A percentile compares a stretch with the other conserved stretches of the same genome.
These are phyloP conservation scores for Candida orba DNA, from an alignment of 805 yeast species.

Conservation along the genomic window DNA sequence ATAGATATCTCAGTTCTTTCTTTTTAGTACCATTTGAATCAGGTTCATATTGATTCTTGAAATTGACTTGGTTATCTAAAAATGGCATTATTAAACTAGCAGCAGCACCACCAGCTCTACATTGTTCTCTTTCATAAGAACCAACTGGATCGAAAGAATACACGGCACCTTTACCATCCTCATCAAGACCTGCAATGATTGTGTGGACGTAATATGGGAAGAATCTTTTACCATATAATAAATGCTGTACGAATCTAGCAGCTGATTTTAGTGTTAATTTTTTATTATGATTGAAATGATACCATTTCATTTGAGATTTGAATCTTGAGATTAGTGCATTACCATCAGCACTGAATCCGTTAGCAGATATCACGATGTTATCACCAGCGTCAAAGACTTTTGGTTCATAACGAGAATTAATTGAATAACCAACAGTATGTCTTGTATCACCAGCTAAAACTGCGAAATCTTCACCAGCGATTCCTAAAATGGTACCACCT, in stretches of 20 bases:
- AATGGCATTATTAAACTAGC: slow-evolving; percentile 95
- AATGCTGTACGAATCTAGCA: slow-evolving; percentile 86
- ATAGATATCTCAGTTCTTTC: slow-evolving; percentile 54
- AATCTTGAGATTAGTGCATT: slow-evolving; percentile 75
- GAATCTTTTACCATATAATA: slow-evolving; percentile 86
- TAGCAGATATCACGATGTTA: slow-evolving; percentile 79
- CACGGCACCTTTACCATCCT: slow-evolving; percentile 83
- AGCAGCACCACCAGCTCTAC: slow-evolving; percentile 98
- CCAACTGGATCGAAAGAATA: slow-evolving; percentile 98
- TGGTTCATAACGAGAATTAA: slow-evolving; percentile 88
- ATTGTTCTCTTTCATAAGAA: slow-evolving; percentile 93
- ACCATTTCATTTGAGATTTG: slow-evolving; percentile 68
- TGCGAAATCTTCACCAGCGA: slow-evolving; percentile 96
- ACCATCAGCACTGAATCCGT: slow-evolving; percentile 96
- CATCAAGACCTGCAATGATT: slow-evolving; percentile 86
- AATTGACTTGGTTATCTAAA: slow-evolving; percentile 93
- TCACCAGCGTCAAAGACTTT: slow-evolving; percentile 88
- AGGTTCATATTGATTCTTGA: slow-evolving; percentile 88
- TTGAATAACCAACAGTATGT: slow-evolving; percentile 87
- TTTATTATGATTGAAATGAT: slow-evolving; percentile 83
- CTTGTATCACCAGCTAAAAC: slow-evolving; percentile 98
- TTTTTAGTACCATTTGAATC: slow-evolving; percentile 60
- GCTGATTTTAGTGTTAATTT: slow-evolving; percentile 61
- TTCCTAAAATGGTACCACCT: slow-evolving; percentile 96
- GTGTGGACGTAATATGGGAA: slow-evolving; percentile 97